Base-by-base conservation (phyloP, 129 eudicot species). In the Ambrosia artemisiifolia region DNA sequence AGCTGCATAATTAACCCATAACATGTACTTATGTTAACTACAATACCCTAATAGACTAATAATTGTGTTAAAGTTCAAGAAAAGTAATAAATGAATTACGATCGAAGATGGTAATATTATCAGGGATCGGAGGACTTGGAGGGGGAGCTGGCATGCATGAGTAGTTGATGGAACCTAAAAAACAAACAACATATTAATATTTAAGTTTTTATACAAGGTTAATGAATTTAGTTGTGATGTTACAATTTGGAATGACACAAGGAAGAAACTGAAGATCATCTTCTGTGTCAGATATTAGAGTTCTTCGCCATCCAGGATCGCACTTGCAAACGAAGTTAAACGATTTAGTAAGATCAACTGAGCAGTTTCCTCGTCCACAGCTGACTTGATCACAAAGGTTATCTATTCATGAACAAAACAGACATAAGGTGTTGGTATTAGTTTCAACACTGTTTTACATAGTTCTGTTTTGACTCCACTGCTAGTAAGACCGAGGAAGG, bases 121-220 rank as follows among this genome's bases (percentile, higher is more conserved):
- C 2, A 18, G 96, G 96, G 71, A 78, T 11, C 11, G 91, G 65
- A 32, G 95, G 95, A 71, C 48, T 59, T 7, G 91, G 98, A 63
- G 96, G 89, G 20, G 96, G 47, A 33, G 96, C 90, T 5, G 91
- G 85, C 94, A 92, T 77, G 86, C 98, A 89, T 32, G 95, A 85
- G 80, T 92, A 92, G 81, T 92, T 75, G 0, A 92, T 66, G 11
- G 89, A 40, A 80, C 98, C 98, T 91, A 33, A 48, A 60, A 7
- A 44, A 61, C 28, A 36, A 36, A 11, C 12, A 51, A 24, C 19
- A n/a, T 24, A 13, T 2, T 14, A 40, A 40, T 40, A 40, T 40
- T 40, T 7, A 46, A 42, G 12, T 63, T 24, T 57, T 7, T 3
- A 10, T 11, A 7, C 38, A 10, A 55, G 6, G 17, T 51, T 6